phyloP scores from a whole-genome alignment of 23 red algal genomes.

The Gracilaria domingensis region DNA sequence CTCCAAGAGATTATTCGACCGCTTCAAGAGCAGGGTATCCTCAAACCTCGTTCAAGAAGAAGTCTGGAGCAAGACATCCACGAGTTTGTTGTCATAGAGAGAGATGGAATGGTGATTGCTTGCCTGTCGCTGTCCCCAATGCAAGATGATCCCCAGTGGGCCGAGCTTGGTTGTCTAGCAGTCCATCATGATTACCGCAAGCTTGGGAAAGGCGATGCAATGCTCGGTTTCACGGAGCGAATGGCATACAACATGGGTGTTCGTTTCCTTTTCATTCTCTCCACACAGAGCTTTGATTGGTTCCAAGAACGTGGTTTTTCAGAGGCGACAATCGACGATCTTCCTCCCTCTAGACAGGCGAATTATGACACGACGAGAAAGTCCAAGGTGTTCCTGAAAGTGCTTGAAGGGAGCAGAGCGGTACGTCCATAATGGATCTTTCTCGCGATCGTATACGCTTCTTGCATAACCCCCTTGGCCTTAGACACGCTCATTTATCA shows the following conservation, averaged over 20 bases:
- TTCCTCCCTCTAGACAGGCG: slow-evolving; percentile 72
- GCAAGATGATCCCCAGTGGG: slow-evolving; percentile 66
- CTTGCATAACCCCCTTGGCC: background rate
- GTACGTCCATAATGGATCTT: slow-evolving; percentile 45
- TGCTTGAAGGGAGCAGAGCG: slow-evolving; percentile 75
- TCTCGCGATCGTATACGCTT: background rate
- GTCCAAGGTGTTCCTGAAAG: slow-evolving; percentile 91
- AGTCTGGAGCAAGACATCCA: slow-evolving; percentile 84
- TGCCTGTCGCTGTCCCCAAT: slow-evolving; percentile 75
- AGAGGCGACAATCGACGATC: slow-evolving; percentile 69
- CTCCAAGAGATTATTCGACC: slow-evolving; percentile 87
- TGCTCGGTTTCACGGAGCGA: slow-evolving; percentile 93
- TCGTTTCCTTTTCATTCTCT: slow-evolving; percentile 89
- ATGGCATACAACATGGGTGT: slow-evolving; percentile 79
- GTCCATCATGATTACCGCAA: slow-evolving; percentile 89
- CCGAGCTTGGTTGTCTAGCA: slow-evolving; percentile 91
- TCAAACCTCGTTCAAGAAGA: slow-evolving; percentile 76
- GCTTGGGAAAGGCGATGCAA: slow-evolving; percentile 91
- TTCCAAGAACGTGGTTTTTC: slow-evolving; percentile 95
- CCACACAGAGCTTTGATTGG: slow-evolving; percentile 93
- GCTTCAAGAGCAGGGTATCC: slow-evolving; percentile 86
- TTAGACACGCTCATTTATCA: background rate
- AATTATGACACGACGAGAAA: slow-evolving; percentile 76
- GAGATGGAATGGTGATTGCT: slow-evolving; percentile 99
- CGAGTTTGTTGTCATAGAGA: slow-evolving; percentile 89